Conservation (phyloP, 139 green algal species). For the Desmodesmus armatus region DNA sequence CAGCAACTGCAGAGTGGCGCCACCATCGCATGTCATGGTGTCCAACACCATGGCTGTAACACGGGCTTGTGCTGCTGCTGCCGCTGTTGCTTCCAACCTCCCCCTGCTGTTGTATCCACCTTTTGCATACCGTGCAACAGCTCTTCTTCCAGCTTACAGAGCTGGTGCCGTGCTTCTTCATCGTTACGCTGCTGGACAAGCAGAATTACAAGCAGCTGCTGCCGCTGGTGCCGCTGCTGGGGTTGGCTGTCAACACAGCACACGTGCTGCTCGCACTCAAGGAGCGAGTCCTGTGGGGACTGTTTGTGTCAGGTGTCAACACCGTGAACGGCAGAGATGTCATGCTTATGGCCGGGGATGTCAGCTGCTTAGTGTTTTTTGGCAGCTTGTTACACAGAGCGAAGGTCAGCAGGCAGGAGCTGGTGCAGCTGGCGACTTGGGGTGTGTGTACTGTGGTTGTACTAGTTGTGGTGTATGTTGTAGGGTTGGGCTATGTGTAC, state of each 20-base stretch:
- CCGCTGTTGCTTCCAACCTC: no score
- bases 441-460: neutral
- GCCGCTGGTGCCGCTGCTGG: neutral
- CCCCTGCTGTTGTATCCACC: no score
- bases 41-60: no score
- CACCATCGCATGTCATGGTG: no score
- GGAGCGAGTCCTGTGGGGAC: conserved; percentile 23
- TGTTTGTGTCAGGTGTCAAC: conserved; percentile 8
- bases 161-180: neutral
- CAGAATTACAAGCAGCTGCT: neutral
- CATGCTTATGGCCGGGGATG: conserved; percentile 29
- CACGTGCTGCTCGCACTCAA: conserved; percentile 31
- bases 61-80: no score
- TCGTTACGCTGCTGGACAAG: conserved; percentile 15
- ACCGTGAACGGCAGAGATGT: conserved; percentile 29
- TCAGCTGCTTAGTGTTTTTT: conserved; percentile 30
- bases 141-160: conserved; percentile 41
- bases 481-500: neutral
- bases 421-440: conserved; percentile 3
- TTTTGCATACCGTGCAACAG: no score
- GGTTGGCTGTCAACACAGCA: neutral
- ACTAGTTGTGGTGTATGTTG: neutral
- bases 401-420: neutral
- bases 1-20: no score
- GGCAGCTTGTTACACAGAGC: neutral